phyloP scores from a whole-genome alignment of 2,329 filamentous ascomycete species.

The Lachnellula hyalina region DNA sequence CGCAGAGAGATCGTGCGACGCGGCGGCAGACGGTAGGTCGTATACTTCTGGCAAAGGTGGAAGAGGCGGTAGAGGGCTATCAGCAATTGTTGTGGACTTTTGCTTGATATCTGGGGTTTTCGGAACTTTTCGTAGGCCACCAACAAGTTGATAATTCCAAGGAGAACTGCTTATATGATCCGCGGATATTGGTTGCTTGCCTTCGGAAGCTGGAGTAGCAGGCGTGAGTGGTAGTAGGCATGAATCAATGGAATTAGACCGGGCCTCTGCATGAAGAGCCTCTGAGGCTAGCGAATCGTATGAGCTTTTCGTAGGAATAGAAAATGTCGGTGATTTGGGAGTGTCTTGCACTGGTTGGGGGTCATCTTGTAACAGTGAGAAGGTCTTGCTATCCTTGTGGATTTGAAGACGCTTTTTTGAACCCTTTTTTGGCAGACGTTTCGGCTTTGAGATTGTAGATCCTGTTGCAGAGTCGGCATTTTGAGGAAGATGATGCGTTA shows the following conservation, averaged over 20 bases:
- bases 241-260: slow-evolving; percentile 26
- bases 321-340: slow-evolving; percentile 16
- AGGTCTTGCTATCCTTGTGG: slow-evolving; percentile 30
- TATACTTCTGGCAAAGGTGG: slow-evolving; percentile 16
- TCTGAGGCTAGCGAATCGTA: slow-evolving; percentile 23
- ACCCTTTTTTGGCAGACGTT: slow-evolving; percentile 19
- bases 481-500: slow-evolving; percentile 19
- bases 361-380: slow-evolving; percentile 27
- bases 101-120: slow-evolving; percentile 31
- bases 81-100: slow-evolving; percentile 15
- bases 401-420: slow-evolving; percentile 24
- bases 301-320: slow-evolving; percentile 20
- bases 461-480: slow-evolving; percentile 24
- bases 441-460: slow-evolving; percentile 22
- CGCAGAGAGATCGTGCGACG: slow-evolving; percentile 27
- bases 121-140: slow-evolving; percentile 32
- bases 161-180: slow-evolving; percentile 30
- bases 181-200: slow-evolving; percentile 24
- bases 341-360: slow-evolving; percentile 16
- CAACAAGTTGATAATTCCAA: slow-evolving; percentile 31
- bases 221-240: slow-evolving; percentile 22
- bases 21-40: slow-evolving; percentile 14
- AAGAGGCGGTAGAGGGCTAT: slow-evolving; percentile 23
- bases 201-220: slow-evolving; percentile 22
- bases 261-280: slow-evolving; percentile 16